These are phyloP conservation scores for Neurospora discreta DNA, from an alignment of 495 filamentous ascomycete genomes.

Conservation along the genomic window DNA sequence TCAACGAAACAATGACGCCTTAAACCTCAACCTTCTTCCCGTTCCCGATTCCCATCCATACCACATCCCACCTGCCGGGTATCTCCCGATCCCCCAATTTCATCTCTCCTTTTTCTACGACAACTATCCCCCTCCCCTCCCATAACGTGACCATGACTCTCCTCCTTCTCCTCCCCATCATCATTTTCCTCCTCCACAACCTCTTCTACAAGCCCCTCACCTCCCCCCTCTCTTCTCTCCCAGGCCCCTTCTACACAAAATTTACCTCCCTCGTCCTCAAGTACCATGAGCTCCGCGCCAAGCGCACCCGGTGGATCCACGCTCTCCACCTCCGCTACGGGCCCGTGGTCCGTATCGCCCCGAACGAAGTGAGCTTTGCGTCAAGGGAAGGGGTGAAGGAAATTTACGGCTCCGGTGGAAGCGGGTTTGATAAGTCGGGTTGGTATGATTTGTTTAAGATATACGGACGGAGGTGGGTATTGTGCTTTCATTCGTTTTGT, in stretches of 20 bases:
- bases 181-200: slow-evolving; percentile 10
- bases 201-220: slow-evolving; percentile 5
- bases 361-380: slow-evolving; percentile 52
- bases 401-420: slow-evolving; percentile 54
- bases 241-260: slow-evolving; percentile 42
- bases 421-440: slow-evolving; percentile 54
- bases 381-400: slow-evolving; percentile 48
- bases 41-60: background rate
- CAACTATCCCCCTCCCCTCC: background rate
- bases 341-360: slow-evolving; percentile 44
- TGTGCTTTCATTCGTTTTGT: background rate
- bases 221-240: slow-evolving; percentile 36
- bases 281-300: slow-evolving; percentile 44
- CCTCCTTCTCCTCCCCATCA: slow-evolving; percentile 9
- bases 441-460: slow-evolving; percentile 54
- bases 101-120: background rate
- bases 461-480: slow-evolving; percentile 38
- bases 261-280: slow-evolving; percentile 45
- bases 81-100: background rate
- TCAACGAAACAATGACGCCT: background rate
- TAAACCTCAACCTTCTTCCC: background rate
- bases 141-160: background rate
- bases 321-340: slow-evolving; percentile 44
- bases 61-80: background rate
- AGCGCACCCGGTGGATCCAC: slow-evolving; percentile 46